phyloP scores from a whole-genome alignment of 106 monocot genomes.

The Gastrodia elata region DNA sequence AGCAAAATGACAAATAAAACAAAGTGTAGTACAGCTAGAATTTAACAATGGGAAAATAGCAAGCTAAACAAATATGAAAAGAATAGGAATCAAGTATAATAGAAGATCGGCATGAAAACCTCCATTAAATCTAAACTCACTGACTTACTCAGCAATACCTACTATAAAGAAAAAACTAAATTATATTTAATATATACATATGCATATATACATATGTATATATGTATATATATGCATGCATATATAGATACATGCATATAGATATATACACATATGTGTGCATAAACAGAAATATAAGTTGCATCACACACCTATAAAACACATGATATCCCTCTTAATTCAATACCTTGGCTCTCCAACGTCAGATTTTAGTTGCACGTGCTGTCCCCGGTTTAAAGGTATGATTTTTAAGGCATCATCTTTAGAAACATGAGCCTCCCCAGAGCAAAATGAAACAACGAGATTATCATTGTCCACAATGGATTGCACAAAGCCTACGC shows the following conservation, averaged over 20 bases:
- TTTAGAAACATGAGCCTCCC: slow-evolving; percentile 62
- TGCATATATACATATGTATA: too few relatives aligned
- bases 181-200: too few relatives aligned
- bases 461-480: slow-evolving; percentile 46
- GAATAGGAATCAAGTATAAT: background rate
- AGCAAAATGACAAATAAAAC: slow-evolving; percentile 1
- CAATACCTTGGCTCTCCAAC: slow-evolving; percentile 74
- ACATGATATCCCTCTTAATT: background rate
- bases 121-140: background rate
- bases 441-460: slow-evolving; percentile 80
- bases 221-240: background rate
- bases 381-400: slow-evolving; percentile 90
- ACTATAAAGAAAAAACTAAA: too few relatives aligned
- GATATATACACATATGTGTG: background rate
- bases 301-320: background rate
- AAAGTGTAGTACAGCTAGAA: background rate
- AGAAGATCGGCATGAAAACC: background rate
- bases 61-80: background rate
- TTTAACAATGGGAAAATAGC: background rate
- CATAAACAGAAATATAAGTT: background rate
- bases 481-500: slow-evolving; percentile 86
- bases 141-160: background rate
- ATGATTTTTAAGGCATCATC: slow-evolving; percentile 82
- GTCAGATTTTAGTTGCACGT: slow-evolving; percentile 81
- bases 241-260: background rate